These are phyloP conservation scores for Clarireedia paspali DNA, from an alignment of 2,329 filamentous ascomycete species.

Conservation along the genomic window DNA sequence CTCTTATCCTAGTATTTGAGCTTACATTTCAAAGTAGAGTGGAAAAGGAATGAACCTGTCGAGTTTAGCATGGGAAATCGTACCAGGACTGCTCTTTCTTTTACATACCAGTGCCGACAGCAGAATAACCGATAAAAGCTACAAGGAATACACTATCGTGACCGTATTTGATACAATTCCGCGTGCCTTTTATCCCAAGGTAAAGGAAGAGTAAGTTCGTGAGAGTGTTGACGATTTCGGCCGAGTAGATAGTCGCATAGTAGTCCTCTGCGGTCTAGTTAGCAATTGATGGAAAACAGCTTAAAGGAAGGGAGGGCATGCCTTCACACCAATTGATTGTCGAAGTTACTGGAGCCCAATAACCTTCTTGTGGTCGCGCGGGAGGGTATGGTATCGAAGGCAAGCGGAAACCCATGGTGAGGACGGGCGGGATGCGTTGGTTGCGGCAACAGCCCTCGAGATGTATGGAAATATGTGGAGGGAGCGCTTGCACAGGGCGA, in stretches of 20 bases:
- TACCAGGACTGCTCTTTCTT: background rate
- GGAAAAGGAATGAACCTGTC: conserved; percentile 30
- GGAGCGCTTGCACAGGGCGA: background rate
- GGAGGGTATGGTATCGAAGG: conserved; percentile 30
- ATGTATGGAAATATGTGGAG: background rate
- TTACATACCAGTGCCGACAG: conserved; percentile 30
- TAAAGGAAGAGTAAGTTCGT: conserved; percentile 79
- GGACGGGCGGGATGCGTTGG: background rate
- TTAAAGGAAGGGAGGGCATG: conserved; percentile 36
- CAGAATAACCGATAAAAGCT: conserved; percentile 40
- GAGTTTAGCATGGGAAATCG: background rate
- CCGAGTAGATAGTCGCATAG: conserved; percentile 66
- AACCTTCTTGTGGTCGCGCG: conserved; percentile 24
- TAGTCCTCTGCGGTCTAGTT: conserved; percentile 49
- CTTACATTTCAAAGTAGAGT: conserved; percentile 35
- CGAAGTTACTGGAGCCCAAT: conserved; percentile 29
- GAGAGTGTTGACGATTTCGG: conserved; percentile 71
- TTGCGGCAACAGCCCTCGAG: background rate
- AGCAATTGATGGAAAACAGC: background rate
- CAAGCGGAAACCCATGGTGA: conserved; percentile 20
- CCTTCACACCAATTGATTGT: conserved; percentile 66
- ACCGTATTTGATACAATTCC: conserved; percentile 61
- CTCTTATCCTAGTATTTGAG: background rate
- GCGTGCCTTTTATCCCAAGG: conserved; percentile 67
- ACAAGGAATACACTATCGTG: conserved; percentile 73